phyloP scores from a whole-genome alignment of 345 rosid species.

The Aquilaria malaccensis region DNA sequence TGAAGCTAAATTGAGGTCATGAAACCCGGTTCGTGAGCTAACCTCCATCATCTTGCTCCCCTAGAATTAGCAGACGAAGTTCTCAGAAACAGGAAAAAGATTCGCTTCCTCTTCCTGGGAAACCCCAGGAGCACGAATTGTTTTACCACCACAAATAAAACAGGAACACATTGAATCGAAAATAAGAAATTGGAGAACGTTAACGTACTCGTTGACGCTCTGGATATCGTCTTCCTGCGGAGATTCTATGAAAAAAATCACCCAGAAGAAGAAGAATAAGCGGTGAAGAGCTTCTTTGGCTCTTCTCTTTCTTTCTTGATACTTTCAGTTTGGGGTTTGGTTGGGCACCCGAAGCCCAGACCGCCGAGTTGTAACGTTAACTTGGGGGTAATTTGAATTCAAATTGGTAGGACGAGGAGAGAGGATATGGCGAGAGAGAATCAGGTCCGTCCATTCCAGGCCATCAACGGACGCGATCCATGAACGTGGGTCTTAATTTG shows the following conservation, averaged over 20 bases:
- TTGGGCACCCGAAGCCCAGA: not conserved
- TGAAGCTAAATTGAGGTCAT: conserved; percentile 66
- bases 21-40: conserved; percentile 37
- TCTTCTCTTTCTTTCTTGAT: not conserved
- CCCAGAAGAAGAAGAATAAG: too few relatives aligned
- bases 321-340: not conserved
- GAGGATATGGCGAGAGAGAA: not conserved
- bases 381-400: not conserved
- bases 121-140: too few relatives aligned
- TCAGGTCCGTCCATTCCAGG: not conserved
- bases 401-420: not conserved
- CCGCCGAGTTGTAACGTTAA: not conserved
- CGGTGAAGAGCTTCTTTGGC: not conserved
- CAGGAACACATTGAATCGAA: too few relatives aligned
- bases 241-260: too few relatives aligned
- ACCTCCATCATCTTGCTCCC: conserved; percentile 40
- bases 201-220: too few relatives aligned
- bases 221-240: too few relatives aligned
- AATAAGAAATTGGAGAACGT: too few relatives aligned
- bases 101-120: too few relatives aligned
- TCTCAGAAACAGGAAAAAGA: not conserved
- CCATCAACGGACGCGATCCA: too few relatives aligned
- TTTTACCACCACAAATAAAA: too few relatives aligned
- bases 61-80: conserved; percentile 6
- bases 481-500: not conserved